These are phyloP conservation scores for Tolypocladium inflatum DNA, from an alignment of 2,329 filamentous ascomycete species.

Conservation along the genomic window DNA sequence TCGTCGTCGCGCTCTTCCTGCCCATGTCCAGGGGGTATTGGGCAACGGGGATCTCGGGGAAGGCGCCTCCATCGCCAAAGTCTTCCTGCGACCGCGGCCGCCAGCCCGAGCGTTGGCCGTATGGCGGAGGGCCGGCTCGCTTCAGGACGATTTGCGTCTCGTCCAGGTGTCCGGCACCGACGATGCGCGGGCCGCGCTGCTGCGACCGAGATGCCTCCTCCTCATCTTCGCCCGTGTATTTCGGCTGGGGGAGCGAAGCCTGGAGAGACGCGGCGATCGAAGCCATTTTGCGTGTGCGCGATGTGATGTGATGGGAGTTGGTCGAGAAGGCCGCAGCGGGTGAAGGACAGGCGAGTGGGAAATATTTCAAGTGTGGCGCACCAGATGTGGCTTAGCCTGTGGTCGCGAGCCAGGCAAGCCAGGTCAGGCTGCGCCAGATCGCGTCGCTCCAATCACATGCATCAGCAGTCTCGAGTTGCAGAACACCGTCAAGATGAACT, in stretches of 20 bases:
- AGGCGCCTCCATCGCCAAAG: conserved; percentile 92
- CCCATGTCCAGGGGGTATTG: conserved; percentile 97
- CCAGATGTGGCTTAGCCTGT: conserved; percentile 18
- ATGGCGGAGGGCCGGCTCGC: conserved; percentile 76
- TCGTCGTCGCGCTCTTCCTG: conserved; percentile 60
- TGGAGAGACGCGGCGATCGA: conserved; percentile 64
- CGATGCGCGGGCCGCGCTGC: conserved; percentile 71
- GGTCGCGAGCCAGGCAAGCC: neutral
- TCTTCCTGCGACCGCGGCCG: conserved; percentile 81
- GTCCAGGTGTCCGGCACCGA: conserved; percentile 71
- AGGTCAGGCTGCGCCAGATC: neutral
- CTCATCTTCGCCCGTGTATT: conserved; percentile 84
- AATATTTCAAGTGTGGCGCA: conserved; percentile 23
- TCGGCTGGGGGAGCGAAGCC: conserved; percentile 76
- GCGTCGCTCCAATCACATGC: neutral
- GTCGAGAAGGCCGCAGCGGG: conserved; percentile 3
- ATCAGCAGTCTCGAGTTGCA: neutral
- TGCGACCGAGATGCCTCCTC: conserved; percentile 62
- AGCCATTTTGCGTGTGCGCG: conserved; percentile 37
- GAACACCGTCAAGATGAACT: neutral
- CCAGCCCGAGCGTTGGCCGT: conserved; percentile 83
- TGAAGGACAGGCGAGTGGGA: conserved; percentile 6
- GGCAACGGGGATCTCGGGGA: conserved; percentile 85
- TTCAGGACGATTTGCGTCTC: conserved; percentile 78
- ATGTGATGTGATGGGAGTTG: conserved; percentile 12